phyloP scores from a whole-genome alignment of 805 yeast species.

The Saturnispora galanensis region DNA sequence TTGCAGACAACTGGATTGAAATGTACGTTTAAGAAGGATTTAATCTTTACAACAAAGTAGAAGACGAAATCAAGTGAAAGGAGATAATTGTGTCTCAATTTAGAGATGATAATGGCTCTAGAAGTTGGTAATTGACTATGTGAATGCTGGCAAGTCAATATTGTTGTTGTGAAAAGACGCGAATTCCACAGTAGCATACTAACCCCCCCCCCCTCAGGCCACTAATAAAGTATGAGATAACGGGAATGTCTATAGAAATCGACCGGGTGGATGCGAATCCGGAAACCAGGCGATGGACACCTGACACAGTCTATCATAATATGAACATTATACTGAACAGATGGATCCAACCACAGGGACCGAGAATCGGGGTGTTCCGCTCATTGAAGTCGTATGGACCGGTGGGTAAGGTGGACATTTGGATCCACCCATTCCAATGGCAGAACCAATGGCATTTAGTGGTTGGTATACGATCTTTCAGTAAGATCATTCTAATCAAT shows the following conservation, averaged over 20 bases:
- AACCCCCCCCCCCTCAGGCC: not conserved
- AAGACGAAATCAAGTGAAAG: too few relatives aligned
- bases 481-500: conserved; percentile 21
- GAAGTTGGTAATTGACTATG: too few relatives aligned
- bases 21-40: too few relatives aligned
- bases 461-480: conserved; percentile 19
- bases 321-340: conserved; percentile 3
- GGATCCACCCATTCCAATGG: conserved; percentile 26
- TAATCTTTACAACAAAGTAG: too few relatives aligned
- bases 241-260: conserved; percentile 11
- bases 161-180: too few relatives aligned
- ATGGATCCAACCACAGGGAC: conserved; percentile 1
- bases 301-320: conserved; percentile 6
- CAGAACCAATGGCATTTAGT: conserved; percentile 27
- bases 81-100: too few relatives aligned
- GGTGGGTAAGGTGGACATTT: conserved; percentile 13
- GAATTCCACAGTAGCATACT: not conserved
- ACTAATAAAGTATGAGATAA: not conserved
- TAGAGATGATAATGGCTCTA: too few relatives aligned
- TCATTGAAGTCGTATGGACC: conserved; percentile 23
- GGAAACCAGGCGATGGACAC: not conserved
- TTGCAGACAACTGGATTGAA: too few relatives aligned
- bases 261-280: conserved; percentile 5
- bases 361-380: conserved; percentile 14
- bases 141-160: too few relatives aligned